Base-by-base conservation (phyloP, 495 filamentous ascomycete genomes). In the Bombardia bombarda region DNA sequence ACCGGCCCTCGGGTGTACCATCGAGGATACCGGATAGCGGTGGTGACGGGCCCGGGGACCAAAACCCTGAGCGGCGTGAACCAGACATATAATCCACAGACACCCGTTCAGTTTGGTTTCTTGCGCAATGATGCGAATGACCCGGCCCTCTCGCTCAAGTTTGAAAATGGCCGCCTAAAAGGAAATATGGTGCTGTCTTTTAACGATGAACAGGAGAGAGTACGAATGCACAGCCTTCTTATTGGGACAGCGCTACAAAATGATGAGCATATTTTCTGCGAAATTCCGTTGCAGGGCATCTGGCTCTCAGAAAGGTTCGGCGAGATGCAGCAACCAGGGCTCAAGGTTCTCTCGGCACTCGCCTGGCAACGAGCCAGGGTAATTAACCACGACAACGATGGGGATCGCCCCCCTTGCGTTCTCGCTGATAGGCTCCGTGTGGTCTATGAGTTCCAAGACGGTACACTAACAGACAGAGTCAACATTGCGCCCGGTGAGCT, bases 401-500 rank as follows among this genome's bases (percentile, higher is more conserved):
- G 53, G n/a, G 60, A 64, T 7, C 48, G 45, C n/a, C 54, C 78
- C 1, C 65, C 74, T 2, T 86, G 79, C 0, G 75, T 87, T 28
- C 68, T 82, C 21, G 84, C 85, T 3, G 82, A 87, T 47, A 70
- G 72, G 52, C 62, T 93, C 49, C 73, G 87, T 21, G 69, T 89
- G 17, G 72, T 83, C 25, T 60, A 80, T 23, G 78, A 85, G 26
- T 81, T 68, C 36, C 77, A 82, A 47, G 74, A 71, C 51, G 84
- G 83, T 8, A 83, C 75, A 32, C 68, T 86, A 7, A 86, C 82
- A 6, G 85, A 90, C 61, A 74, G 84, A 16, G 68, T 90, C 45
- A 85, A 86, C 48, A 65, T 84, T n/a, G 80, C 73, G n/a, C 80
- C 81, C 43, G 84, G 85, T 8, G 82, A 87, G 53, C 55, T 90